phyloP scores from a whole-genome alignment of 148 eudicot species.

The Suaeda aralocaspica region DNA sequence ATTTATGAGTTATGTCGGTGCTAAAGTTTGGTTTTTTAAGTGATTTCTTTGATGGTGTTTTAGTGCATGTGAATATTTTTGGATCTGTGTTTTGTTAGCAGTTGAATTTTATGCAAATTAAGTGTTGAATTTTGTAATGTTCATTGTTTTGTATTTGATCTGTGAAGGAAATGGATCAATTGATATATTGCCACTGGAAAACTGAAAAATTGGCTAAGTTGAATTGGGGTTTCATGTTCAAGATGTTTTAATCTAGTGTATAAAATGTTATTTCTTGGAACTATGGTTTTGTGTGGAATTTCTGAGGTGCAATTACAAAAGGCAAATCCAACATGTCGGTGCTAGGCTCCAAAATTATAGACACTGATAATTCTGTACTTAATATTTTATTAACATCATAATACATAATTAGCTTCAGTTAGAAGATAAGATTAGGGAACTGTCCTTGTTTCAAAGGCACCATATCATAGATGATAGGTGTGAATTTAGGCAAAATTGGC shows the following conservation, averaged over 20 bases:
- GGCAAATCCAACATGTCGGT: no score
- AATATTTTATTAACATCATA: neutral
- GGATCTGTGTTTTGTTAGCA: slow-evolving; percentile 13
- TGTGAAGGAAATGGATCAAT: neutral
- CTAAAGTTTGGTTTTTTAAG: slow-evolving; percentile 2
- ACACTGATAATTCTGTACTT: neutral
- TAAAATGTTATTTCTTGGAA: slow-evolving; percentile 5
- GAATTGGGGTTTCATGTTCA: neutral
- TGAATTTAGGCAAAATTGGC: neutral
- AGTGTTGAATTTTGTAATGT: neutral
- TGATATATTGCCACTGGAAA: neutral
- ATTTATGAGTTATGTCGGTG: neutral
- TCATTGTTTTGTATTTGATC: slow-evolving; percentile 8
- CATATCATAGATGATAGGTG: neutral
- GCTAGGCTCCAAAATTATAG: neutral
- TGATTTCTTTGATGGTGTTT: slow-evolving; percentile 10
- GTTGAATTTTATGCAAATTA: neutral
- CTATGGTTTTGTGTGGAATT: neutral
- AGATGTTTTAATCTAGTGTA: slow-evolving; percentile 17
- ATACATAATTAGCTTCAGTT: neutral
- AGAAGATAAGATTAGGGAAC: neutral
- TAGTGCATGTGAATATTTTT: neutral
- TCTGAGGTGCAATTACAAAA: slow-evolving; percentile 2
- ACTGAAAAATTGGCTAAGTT: neutral
- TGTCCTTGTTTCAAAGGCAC: neutral